A percentile compares a stretch with the other conserved stretches of the same genome.
Evolutionary conservation across 768 basidiomycete species (phyloP).

Genomic region (Cyclocybe aegerita): DNA sequence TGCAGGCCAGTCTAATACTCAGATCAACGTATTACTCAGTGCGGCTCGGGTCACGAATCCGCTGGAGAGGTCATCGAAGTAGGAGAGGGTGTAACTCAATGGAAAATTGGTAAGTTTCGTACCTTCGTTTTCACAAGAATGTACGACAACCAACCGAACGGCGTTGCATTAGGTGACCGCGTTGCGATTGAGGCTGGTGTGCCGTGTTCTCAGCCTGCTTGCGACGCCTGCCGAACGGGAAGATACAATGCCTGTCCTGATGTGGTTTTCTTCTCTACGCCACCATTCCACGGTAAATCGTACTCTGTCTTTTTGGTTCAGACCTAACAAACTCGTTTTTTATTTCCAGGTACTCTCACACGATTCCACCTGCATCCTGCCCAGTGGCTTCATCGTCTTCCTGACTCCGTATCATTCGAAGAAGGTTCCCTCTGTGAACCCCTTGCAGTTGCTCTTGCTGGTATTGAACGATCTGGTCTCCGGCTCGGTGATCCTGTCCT

Average conservation of each 20-base stretch:
- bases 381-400: constrained; percentile 66
- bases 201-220: constrained; percentile 61
- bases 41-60: constrained; percentile 70
- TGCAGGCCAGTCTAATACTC: neutral
- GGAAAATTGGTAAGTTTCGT: constrained; percentile 49
- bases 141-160: neutral
- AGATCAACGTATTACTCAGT: constrained; percentile 30
- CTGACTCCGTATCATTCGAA: constrained; percentile 60
- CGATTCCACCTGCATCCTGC: constrained; percentile 69
- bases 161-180: constrained; percentile 46
- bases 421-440: constrained; percentile 72
- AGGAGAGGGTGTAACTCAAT: constrained; percentile 64
- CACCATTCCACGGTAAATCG: constrained; percentile 58
- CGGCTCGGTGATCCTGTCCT: constrained; percentile 64
- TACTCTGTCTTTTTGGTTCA: too few species aligned
- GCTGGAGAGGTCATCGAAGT: constrained; percentile 66
- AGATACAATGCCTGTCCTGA: constrained; percentile 63
- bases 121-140: neutral
- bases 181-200: constrained; percentile 73
- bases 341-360: constrained; percentile 51
- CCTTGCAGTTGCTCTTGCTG: constrained; percentile 64
- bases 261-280: constrained; percentile 70
- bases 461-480: constrained; percentile 63
- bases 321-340: neutral
- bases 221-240: constrained; percentile 62